Percentiles rank a stretch among this genome's conserved stretches.
Conservation (phyloP, 2,329 filamentous ascomycete genomes). For the Fusarium transvaalense region DNA sequence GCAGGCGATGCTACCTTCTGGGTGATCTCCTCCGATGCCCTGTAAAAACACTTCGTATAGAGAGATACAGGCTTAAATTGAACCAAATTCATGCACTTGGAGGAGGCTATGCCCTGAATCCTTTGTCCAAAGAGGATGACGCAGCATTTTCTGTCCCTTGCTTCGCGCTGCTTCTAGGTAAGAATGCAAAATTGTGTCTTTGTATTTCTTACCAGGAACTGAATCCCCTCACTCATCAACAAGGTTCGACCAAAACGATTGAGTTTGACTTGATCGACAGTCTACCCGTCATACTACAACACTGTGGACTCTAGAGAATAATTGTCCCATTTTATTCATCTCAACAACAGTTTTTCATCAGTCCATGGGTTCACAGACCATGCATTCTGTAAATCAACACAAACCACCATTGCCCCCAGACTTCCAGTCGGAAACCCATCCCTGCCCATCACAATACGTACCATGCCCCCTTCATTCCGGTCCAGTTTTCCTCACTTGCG, state of each 20-base stretch:
- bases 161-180: background rate
- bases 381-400: background rate
- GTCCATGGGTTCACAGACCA: background rate
- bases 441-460: conserved; percentile 19
- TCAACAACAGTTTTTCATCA: background rate
- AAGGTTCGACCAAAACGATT: conserved; percentile 32
- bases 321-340: background rate
- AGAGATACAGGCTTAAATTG: background rate
- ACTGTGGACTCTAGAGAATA: background rate
- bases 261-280: conserved; percentile 25
- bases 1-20: conserved; percentile 23
- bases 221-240: conserved; percentile 6
- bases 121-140: background rate
- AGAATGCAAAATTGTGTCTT: background rate
- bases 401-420: conserved; percentile 24
- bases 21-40: conserved; percentile 6
- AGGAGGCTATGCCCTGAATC: background rate
- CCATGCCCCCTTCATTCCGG: conserved; percentile 31
- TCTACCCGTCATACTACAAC: conserved; percentile 10
- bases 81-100: background rate
- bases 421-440: conserved; percentile 19
- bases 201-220: background rate
- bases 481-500: conserved; percentile 21
- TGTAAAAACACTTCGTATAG: conserved; percentile 8
- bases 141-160: background rate